Percentiles rank a stretch among this genome's conserved stretches.
Evolutionary conservation across 225 moss, liverwort and hornwort genomes (phyloP).

Genomic region (Climacium dendroides): DNA sequence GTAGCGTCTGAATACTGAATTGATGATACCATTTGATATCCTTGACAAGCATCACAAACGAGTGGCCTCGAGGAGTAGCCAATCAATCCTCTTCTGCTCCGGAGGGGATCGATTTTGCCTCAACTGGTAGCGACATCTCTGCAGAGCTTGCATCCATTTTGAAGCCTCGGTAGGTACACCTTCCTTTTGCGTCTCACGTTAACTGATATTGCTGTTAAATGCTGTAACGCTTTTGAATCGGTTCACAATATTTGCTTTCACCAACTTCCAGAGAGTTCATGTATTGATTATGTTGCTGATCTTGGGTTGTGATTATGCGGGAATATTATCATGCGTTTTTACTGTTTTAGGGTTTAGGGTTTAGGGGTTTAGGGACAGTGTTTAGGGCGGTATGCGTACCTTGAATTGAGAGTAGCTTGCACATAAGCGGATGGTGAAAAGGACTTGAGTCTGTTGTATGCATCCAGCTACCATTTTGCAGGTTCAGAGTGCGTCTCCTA

Average conservation of each 20-base stretch:
- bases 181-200: not conserved
- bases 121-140: slow-evolving; percentile 44
- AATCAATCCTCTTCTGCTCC: slow-evolving; percentile 27
- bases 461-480: slow-evolving; percentile 75
- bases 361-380: not conserved
- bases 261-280: not conserved
- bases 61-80: slow-evolving; percentile 77
- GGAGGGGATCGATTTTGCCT: slow-evolving; percentile 15
- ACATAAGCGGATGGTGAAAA: not conserved
- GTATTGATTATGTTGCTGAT: not conserved
- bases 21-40: not conserved
- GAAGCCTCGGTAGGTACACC: slow-evolving; percentile 72
- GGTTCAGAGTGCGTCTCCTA: slow-evolving; percentile 74
- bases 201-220: not conserved
- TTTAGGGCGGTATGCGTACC: not conserved
- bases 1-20: not conserved
- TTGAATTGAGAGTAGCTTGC: not conserved
- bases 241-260: not conserved
- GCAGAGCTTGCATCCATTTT: slow-evolving; percentile 79
- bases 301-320: not conserved
- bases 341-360: not conserved
- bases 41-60: slow-evolving; percentile 81
- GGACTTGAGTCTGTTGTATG: slow-evolving; percentile 3
- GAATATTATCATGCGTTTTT: not conserved
- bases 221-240: not conserved